Evolutionary conservation across 805 yeast genomes (phyloP), one percentile per base, ranked within the genome.

Genomic region (Candida tallmaniae): DNA sequence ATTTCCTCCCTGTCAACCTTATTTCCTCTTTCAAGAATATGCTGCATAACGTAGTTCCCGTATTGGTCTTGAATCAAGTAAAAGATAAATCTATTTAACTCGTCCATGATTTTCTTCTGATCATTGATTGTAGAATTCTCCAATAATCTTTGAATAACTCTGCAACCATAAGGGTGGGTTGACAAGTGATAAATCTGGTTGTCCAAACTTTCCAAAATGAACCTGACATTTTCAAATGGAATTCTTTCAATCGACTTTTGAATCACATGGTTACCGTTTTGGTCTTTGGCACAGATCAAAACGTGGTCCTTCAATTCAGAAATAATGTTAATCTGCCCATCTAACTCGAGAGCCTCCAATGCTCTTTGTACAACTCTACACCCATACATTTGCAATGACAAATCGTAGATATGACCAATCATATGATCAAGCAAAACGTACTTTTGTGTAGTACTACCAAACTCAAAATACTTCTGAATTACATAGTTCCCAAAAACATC

Each of bases 401-500:
- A 65, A 14, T 71, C 73, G 42, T 83, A 73, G 51, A 93, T 77
- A 32, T 80, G 80, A 6, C 89, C 87, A 36, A 69, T 68, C 88
- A 88, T 82, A 35, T 71, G 68, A 25, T 74, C 80, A 34, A 86
- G 74, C 42, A 93, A 65, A 9, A 80, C 70, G 21, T 75, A 69
- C 50, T 74, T 78, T 54, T 90, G 97, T 16, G 76, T 71, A 17
- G 60, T 69, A 3, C 80, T 67, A 21, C 97, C 96, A 50, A 65
- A 71, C 61, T 93, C 97, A 58, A 93, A 86, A 51, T 78, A 85
- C 58, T 90, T 89, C 60, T 93, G 99, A 37, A 93, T 85, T 18
- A 93, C 97, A 54, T 93, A 93, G 58, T 93, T 93, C 38, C 99
- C 99, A 61, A 93, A 93, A 6, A 93, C 98, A 65, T 93, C 98